Base-by-base conservation (phyloP, 176 grass and related monocot genomes). In the Thalia dealbata region DNA sequence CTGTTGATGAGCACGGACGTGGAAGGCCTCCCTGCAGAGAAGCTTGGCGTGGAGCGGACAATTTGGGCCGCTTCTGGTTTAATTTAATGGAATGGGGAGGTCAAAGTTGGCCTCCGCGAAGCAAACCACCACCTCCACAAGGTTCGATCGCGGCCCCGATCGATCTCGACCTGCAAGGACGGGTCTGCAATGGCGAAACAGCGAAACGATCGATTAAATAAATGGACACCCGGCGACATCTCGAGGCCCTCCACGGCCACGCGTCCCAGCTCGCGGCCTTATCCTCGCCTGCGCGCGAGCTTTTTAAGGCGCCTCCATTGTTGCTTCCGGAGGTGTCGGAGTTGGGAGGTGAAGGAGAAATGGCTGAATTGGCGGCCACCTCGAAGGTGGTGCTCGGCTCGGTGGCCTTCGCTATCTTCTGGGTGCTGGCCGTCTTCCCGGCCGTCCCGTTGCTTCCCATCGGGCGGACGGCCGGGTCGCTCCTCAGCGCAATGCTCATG, bases 371-470 rank as follows among this genome's bases (percentile, higher is more conserved):
- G 95, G 90, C 86, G 65, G 84, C 87, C 23, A 75, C 60, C 27
- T 32, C 81, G 35, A 92, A 91, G 78, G 76, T 91, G 12, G 87
- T 69, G 0, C 83, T 97, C 8, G 95, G 90, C 1, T 81, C 74
- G 0, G 75, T 83, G 0, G 83, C 95, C 73, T 97, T 97, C 69
- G 87, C 60, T 43, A 61, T 93, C 52, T 97, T 97, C 76, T 97
- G 95, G 95, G 85, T 97, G n/a, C 65, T 97, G 0, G 95, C 95
- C 0, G 95, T 97, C 68, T 97, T 97, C 74, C 95, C 95, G 5
- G 95, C 95, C 9, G 95, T 92, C 6, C 95, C 95, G 0, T 84
- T 92, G 65, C 87, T 97, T 0, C 95, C 95, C 5, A 97, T 97
- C 41, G 95, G 95, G 0, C 77, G 95, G 27, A 97, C 95, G 30